These are phyloP conservation scores for Pichia nakasei DNA, from an alignment of 805 yeast species.

Conservation along the genomic window DNA sequence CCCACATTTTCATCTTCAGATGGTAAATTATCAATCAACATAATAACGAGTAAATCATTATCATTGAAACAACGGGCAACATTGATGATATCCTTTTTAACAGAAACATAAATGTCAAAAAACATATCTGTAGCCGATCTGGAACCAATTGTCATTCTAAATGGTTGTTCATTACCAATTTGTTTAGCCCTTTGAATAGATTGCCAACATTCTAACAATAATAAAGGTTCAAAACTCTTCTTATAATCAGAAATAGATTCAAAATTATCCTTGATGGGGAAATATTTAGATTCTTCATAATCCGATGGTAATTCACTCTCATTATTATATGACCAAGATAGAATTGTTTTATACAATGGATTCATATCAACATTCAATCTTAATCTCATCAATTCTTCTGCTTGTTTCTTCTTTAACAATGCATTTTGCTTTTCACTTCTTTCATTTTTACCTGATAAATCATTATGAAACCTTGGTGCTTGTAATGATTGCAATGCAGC, in stretches of 20 bases:
- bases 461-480: constrained; percentile 13
- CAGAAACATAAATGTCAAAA: constrained; percentile 75
- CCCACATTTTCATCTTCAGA: constrained; percentile 19
- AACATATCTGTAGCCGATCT: constrained; percentile 79
- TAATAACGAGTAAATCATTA: constrained; percentile 64
- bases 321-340: constrained; percentile 69
- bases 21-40: constrained; percentile 37
- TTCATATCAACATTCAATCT: constrained; percentile 71
- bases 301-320: constrained; percentile 52
- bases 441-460: constrained; percentile 14
- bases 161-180: constrained; percentile 50
- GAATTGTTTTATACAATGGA: constrained; percentile 60
- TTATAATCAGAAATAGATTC: constrained; percentile 55
- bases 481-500: constrained; percentile 23
- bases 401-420: constrained; percentile 37
- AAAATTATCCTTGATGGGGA: constrained; percentile 48
- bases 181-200: constrained; percentile 67
- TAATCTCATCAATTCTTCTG: constrained; percentile 69
- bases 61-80: constrained; percentile 54
- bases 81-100: constrained; percentile 41
- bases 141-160: constrained; percentile 64
- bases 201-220: constrained; percentile 91
- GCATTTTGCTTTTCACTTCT: constrained; percentile 7
- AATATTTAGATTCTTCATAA: constrained; percentile 29
- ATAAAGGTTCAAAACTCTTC: constrained; percentile 64